A percentile compares a stretch with the other conserved stretches of the same genome.
Evolutionary conservation across 2,329 filamentous ascomycete species (phyloP).

Genomic region (Hypoxylon sp.): DNA sequence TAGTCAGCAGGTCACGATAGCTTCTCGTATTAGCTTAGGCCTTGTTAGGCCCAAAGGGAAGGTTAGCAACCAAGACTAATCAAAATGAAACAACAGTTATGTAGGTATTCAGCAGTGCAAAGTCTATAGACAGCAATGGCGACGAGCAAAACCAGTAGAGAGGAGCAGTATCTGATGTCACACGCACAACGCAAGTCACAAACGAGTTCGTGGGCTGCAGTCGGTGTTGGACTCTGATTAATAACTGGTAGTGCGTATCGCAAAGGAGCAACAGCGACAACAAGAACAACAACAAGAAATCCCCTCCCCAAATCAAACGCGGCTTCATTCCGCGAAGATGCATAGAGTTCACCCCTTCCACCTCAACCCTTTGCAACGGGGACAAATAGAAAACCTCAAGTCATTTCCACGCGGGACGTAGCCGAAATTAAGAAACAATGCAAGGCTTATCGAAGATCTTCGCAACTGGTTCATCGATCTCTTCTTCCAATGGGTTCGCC

Average conservation of each 20-base stretch:
- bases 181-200: slow-evolving; percentile 3
- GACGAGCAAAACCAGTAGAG: not conserved
- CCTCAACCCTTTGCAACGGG: slow-evolving; percentile 1
- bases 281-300: not conserved
- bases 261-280: slow-evolving; percentile 7
- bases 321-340: slow-evolving; percentile 12
- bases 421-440: slow-evolving; percentile 2
- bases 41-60: not conserved
- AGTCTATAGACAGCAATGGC: not conserved
- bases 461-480: not conserved
- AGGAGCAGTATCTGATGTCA: not conserved
- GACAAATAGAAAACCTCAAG: slow-evolving; percentile 10
- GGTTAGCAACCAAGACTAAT: too few relatives aligned
- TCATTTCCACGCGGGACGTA: slow-evolving; percentile 9
- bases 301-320: slow-evolving; percentile 13
- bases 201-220: not conserved
- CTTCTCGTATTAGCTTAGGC: too few relatives aligned
- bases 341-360: slow-evolving; percentile 8
- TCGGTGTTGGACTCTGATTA: not conserved
- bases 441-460: slow-evolving; percentile 4
- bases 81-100: too few relatives aligned
- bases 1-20: too few relatives aligned
- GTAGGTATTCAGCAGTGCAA: too few relatives aligned
- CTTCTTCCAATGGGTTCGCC: not conserved
- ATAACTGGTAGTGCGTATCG: slow-evolving; percentile 5